Evolutionary conservation across 192 early-diverging fungal genomes (phyloP).

Genomic region (Backusella circina): DNA sequence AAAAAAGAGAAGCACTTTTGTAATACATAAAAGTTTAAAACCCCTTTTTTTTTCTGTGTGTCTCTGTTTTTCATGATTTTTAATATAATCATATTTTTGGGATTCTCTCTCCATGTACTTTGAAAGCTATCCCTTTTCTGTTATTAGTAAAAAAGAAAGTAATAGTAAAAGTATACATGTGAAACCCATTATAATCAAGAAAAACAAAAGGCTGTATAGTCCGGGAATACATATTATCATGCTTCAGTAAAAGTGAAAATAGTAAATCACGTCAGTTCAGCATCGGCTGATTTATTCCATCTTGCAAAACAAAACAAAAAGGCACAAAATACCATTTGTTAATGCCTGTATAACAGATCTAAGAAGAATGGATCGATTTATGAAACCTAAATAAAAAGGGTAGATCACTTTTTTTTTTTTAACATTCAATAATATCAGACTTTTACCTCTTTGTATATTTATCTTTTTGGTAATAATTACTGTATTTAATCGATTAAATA

Average conservation of each 20-base stretch:
- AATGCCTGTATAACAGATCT: background rate
- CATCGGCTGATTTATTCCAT: background rate
- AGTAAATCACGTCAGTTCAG: background rate
- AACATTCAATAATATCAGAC: background rate
- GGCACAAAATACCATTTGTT: background rate
- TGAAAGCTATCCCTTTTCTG: background rate
- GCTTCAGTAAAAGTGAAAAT: background rate
- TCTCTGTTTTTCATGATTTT: background rate
- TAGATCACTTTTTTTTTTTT: background rate
- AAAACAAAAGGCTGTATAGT: background rate
- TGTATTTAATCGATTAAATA: background rate
- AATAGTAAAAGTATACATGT: background rate
- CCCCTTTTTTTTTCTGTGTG: background rate
- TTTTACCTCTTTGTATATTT: background rate
- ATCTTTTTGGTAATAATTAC: background rate
- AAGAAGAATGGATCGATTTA: background rate
- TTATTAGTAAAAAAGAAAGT: background rate
- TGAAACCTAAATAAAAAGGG: background rate
- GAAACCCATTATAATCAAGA: background rate
- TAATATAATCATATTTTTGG: background rate
- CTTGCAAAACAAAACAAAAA: background rate
- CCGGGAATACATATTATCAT: background rate
- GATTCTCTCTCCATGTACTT: background rate
- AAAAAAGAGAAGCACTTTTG: background rate
- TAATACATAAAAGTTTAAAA: background rate